Evolutionary conservation across 176 grass and related monocot genomes (phyloP), one percentile per base, ranked within the genome.

Genomic region (Miscanthus lutarioriparius): DNA sequence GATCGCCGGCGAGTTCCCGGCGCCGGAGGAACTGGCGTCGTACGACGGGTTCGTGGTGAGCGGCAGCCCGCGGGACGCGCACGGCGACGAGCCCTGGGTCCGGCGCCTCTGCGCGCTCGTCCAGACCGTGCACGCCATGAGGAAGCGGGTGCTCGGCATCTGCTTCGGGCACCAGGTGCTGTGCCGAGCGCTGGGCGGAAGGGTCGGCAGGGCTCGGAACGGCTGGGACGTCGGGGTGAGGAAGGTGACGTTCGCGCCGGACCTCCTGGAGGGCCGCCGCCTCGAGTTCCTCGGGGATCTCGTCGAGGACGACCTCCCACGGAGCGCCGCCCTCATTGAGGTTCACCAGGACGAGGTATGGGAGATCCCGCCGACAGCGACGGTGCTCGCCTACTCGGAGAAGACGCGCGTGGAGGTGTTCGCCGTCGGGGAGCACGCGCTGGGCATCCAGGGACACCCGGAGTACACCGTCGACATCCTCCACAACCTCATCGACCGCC

Each of bases 361-460:
- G 89, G 87, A 91, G 85, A 4, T 93, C 25, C 94, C 94, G 2
- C 67, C 82, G 1, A 16, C 56, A 6, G 94, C 87, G 12, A 89
- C 74, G 76, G 89, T 93, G 84, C 63, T 97, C n/a, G 94, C 87
- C 37, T 91, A 78, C 54, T 93, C 91, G 20, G 81, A 90, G 47
- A 91, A 88, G 67, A 97, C 91, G 54, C 41, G 79, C 6, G 81
- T 97, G 15, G 91, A 97, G 89, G 83, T 71, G 91, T 93, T 93
- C 86, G 69, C 71, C 6, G 81, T 83, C 4, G 89, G 91, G 15
- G 82, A 90, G 37, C 80, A 84, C 41, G 81, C 85, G 11, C 38
- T 97, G 44, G 94, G 94, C 58, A 79, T 89, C 69, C 93, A 95
- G 87, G 93, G 93, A 2, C 93, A 95, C 56, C 93, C 93, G 3